These are phyloP conservation scores for Saccharomyces hybrid DNA, from an alignment of 1,139 yeast species.

Conservation along the genomic window DNA sequence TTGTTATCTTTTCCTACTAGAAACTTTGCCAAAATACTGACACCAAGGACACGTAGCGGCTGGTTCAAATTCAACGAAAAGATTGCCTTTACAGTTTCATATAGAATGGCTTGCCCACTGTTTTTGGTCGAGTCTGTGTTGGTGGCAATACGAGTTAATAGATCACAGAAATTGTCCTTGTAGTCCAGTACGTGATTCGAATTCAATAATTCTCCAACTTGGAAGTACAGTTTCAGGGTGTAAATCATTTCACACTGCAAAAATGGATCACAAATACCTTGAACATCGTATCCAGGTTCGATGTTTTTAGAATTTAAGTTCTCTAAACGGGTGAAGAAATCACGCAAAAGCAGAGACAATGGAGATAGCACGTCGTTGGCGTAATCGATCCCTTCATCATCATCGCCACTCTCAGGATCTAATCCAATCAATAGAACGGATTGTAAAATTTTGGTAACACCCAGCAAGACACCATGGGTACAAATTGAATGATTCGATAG, in stretches of 20 bases:
- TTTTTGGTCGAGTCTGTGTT: constrained; percentile 72
- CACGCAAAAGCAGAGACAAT: constrained; percentile 38
- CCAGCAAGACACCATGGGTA: constrained; percentile 65
- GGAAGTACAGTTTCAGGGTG: constrained; percentile 27
- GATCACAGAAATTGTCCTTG: constrained; percentile 64
- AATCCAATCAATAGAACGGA: constrained; percentile 14
- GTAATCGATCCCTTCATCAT: constrained; percentile 9
- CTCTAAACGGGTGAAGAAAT: constrained; percentile 50
- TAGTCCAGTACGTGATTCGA: constrained; percentile 13
- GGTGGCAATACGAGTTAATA: constrained; percentile 81
- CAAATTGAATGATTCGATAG: constrained; percentile 12
- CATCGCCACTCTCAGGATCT: constrained; percentile 1
- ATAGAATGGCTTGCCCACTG: constrained; percentile 76
- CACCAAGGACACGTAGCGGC: constrained; percentile 76
- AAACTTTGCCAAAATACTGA: constrained; percentile 83
- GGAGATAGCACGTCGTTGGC: constrained; percentile 31
- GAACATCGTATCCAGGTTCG: constrained; percentile 84
- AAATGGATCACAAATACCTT: constrained; percentile 86
- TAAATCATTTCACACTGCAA: constrained; percentile 52
- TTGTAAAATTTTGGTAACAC: constrained; percentile 49
- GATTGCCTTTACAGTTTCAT: constrained; percentile 84
- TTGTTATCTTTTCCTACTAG: constrained; percentile 79
- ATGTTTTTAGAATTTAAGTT: constrained; percentile 58
- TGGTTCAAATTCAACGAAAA: constrained; percentile 76
- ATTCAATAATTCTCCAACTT: constrained; percentile 2